phyloP scores from a whole-genome alignment of 2,329 filamentous ascomycete species.

The Tetracladium maxilliforme region DNA sequence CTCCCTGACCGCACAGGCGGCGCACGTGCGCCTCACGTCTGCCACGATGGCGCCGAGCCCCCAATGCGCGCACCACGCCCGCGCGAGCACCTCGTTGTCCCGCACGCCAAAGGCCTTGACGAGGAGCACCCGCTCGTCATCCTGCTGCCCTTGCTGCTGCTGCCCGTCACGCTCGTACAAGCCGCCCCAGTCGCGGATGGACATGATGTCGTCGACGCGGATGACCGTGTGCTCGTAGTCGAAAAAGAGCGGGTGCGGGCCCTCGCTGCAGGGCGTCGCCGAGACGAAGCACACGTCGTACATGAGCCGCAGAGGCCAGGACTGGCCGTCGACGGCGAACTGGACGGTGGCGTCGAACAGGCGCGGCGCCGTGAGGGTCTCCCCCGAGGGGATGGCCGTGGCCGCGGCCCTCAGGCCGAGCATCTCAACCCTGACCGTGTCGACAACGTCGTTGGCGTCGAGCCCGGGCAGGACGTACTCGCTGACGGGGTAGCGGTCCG shows the following conservation, averaged over 20 bases:
- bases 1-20: slow-evolving; percentile 61
- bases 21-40: slow-evolving; percentile 53
- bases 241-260: slow-evolving; percentile 57
- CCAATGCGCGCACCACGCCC: slow-evolving; percentile 67
- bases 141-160: slow-evolving; percentile 21
- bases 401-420: slow-evolving; percentile 38
- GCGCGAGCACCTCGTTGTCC: slow-evolving; percentile 63
- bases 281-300: slow-evolving; percentile 52
- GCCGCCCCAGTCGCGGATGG: slow-evolving; percentile 50
- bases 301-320: slow-evolving; percentile 46
- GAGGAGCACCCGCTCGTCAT: slow-evolving; percentile 52
- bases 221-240: slow-evolving; percentile 49
- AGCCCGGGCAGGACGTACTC: slow-evolving; percentile 52
- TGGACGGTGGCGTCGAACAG: slow-evolving; percentile 46
- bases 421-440: slow-evolving; percentile 56
- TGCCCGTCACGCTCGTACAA: slow-evolving; percentile 2
- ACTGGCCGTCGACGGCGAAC: slow-evolving; percentile 47
- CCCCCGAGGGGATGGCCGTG: slow-evolving; percentile 10
- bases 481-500: slow-evolving; percentile 45
- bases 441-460: slow-evolving; percentile 39
- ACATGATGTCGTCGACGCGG: slow-evolving; percentile 48
- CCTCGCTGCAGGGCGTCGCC: slow-evolving; percentile 48
- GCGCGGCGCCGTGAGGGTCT: slow-evolving; percentile 17
- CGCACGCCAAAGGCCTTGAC: slow-evolving; percentile 59
- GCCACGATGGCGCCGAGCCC: slow-evolving; percentile 58